phyloP scores from a whole-genome alignment of 495 filamentous ascomycete species.

The Annulohypoxylon stygium region DNA sequence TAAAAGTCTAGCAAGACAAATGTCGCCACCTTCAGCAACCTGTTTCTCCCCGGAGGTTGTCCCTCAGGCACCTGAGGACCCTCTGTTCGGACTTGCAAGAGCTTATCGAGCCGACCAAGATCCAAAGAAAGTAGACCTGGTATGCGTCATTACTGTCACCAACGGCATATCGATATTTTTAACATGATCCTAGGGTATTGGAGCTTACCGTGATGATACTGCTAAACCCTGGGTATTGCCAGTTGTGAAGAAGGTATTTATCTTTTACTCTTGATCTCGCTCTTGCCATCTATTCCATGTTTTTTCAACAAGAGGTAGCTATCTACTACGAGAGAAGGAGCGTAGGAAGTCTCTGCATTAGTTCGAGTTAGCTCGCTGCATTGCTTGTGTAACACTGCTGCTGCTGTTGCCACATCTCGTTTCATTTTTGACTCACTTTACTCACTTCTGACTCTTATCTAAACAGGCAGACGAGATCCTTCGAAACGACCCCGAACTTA shows the following conservation, averaged over 20 bases:
- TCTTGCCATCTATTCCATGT: not conserved
- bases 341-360: slow-evolving; percentile 11
- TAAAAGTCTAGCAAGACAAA: slow-evolving; percentile 49
- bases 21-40: slow-evolving; percentile 62
- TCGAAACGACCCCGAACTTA: slow-evolving; percentile 86
- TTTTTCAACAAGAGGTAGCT: not conserved
- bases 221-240: slow-evolving; percentile 99
- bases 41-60: slow-evolving; percentile 84
- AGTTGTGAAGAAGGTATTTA: slow-evolving; percentile 90
- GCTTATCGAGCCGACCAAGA: slow-evolving; percentile 87
- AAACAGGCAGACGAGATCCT: slow-evolving; percentile 88
- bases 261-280: too few species aligned
- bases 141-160: slow-evolving; percentile 42
- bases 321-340: not conserved
- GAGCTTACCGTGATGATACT: slow-evolving; percentile 94
- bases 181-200: slow-evolving; percentile 73
- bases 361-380: slow-evolving; percentile 50
- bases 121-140: slow-evolving; percentile 90
- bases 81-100: slow-evolving; percentile 92
- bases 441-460: slow-evolving; percentile 36
- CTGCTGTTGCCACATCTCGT: not conserved
- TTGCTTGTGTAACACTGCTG: slow-evolving; percentile 1
- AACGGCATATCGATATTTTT: not conserved
- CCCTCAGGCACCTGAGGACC: slow-evolving; percentile 92
- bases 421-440: slow-evolving; percentile 13